Percentiles rank a stretch among this genome's conserved stretches.
phyloP scores from a whole-genome alignment of 2,329 filamentous ascomycete species.

The Diplodia corticola region DNA sequence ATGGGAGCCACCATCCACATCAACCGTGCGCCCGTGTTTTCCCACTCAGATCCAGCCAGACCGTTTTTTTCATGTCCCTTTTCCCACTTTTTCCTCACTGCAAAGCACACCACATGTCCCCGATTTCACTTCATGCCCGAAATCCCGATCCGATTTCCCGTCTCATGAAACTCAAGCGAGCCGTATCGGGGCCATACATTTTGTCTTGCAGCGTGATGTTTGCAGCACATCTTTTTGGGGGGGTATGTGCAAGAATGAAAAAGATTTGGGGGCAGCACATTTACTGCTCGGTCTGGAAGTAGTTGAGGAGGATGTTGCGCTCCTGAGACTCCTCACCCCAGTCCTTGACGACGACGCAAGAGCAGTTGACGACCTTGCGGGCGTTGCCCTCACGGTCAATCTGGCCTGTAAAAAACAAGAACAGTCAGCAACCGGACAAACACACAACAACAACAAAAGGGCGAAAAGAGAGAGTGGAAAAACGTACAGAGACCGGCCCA shows the following conservation, averaged over 20 bases:
- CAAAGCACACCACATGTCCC: neutral
- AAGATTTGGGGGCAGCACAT: constrained; percentile 22
- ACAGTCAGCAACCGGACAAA: constrained; percentile 23
- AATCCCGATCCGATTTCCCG: neutral
- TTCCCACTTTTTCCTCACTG: neutral
- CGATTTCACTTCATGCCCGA: neutral
- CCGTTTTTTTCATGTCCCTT: constrained; percentile 12
- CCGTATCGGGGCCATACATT: constrained; percentile 6
- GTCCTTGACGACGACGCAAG: constrained; percentile 98
- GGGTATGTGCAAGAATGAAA: constrained; percentile 21
- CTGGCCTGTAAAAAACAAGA: constrained; percentile 63
- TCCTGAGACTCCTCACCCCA: constrained; percentile 99
- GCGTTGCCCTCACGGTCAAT: constrained; percentile 99
- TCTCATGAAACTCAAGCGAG: neutral
- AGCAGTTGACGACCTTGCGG: constrained; percentile 99
- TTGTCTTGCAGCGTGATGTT: constrained; percentile 11
- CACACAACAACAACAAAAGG: neutral
- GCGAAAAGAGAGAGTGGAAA: constrained; percentile 24
- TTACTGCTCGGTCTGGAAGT: constrained; percentile 87
- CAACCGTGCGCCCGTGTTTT: neutral
- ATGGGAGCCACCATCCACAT: constrained; percentile 6
- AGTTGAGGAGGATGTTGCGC: constrained; percentile 98
- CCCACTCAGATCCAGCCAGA: constrained; percentile 6
- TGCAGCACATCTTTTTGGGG: neutral
- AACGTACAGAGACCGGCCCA: constrained; percentile 99